Evolutionary conservation across 2,329 filamentous ascomycete species (phyloP).

Genomic region (Reticulascus tulasneorum): DNA sequence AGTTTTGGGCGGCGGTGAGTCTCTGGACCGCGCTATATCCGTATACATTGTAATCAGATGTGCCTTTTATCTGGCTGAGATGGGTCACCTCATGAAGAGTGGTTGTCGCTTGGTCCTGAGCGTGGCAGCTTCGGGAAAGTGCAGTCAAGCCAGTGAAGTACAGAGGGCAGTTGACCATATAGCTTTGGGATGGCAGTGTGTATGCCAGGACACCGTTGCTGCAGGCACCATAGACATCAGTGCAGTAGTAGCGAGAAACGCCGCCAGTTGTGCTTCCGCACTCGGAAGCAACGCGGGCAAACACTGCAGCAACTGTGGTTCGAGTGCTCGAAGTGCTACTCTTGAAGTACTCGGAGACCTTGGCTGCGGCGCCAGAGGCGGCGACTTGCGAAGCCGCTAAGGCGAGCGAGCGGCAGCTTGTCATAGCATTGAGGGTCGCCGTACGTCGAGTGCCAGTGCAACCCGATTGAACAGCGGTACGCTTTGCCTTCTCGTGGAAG

Average conservation of each 20-base stretch:
- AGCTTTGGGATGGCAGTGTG: conserved; percentile 48
- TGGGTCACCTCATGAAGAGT: conserved; percentile 65
- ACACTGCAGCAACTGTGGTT: conserved; percentile 47
- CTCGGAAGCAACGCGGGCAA: conserved; percentile 48
- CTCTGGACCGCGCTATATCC: conserved; percentile 12
- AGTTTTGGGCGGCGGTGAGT: conserved; percentile 7
- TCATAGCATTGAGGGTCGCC: conserved; percentile 46
- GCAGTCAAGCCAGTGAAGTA: conserved; percentile 53
- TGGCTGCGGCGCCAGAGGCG: conserved; percentile 41
- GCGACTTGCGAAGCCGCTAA: conserved; percentile 48
- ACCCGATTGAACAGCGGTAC: conserved; percentile 47
- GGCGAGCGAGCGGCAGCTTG: conserved; percentile 51
- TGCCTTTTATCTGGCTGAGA: conserved; percentile 51
- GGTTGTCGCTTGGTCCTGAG: conserved; percentile 51
- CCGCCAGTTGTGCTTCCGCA: conserved; percentile 47
- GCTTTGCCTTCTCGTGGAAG: conserved; percentile 39
- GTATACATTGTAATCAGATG: conserved; percentile 23
- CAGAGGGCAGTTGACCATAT: conserved; percentile 58
- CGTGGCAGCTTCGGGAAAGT: conserved; percentile 50
- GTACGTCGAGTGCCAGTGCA: conserved; percentile 46
- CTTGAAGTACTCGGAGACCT: conserved; percentile 62
- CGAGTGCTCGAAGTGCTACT: conserved; percentile 41
- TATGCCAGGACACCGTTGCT: conserved; percentile 52
- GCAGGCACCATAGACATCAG: conserved; percentile 52
- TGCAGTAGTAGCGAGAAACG: conserved; percentile 53